Evolutionary conservation across 345 rosid species (phyloP), one percentile per base, ranked within the genome.

Genomic region (Eucalyptus curtisii): DNA sequence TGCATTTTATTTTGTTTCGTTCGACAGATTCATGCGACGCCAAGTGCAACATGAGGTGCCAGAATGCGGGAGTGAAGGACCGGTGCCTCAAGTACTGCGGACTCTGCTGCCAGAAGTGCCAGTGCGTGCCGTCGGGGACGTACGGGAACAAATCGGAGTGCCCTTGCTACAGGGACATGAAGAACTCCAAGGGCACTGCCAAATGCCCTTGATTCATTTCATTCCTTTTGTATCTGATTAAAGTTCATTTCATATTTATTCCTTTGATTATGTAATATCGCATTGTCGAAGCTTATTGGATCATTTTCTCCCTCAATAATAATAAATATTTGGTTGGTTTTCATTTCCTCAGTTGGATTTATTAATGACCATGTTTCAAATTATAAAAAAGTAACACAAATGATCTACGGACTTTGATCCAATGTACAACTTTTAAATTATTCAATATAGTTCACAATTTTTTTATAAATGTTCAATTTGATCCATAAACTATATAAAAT

Each of bases 91-190:
- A 94, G 95, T 95, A 95, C 89, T 96, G 98, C 22, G 95, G 94
- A 45, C 87, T 96, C 66, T 96, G 98, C 89, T 96, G 98, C 88
- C 88, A 37, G 85, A 88, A 92, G 64, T 96, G 98, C 92, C 89
- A 93, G 88, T 95, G 99, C 89, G 99, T 96, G 86, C 99, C 98
- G 59, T 95, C 98, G 57, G 98, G 99, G n/a, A 95, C 98, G 55
- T 93, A 93, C 76, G 97, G 97, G 19, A 93, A 95, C 93, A 95
- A 95, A 88, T 89, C 91, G 52, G 93, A 95, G 90, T 95, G 98
- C 91, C 92, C 96, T 88, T 95, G 98, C 66, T 95, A 95, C 64
- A 91, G 94, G 88, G 96, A 93, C 95, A 89, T 90, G 91, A 92
- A 89, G 85, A 94, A 89, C 91, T 88, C 88, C 85, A 95, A 95